Conservation (phyloP, 148 eudicot genomes). For the Camellia japonica region DNA sequence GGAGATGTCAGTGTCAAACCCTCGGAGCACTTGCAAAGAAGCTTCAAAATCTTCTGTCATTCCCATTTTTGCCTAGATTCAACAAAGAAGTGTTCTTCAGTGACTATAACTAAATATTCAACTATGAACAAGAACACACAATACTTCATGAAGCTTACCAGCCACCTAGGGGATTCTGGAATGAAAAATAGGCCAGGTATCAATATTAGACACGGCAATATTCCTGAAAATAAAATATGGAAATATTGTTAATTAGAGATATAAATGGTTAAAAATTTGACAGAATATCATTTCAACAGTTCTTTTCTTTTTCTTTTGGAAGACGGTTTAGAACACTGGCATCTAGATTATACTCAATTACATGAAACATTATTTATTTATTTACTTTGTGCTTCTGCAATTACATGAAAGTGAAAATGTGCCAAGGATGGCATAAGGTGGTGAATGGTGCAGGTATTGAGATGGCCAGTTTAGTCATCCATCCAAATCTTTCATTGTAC, state of each 20-base stretch:
- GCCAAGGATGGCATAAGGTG: not conserved
- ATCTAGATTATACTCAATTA: not conserved
- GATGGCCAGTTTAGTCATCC: not conserved
- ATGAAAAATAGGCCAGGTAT: conserved; percentile 95
- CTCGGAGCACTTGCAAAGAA: conserved; percentile 94
- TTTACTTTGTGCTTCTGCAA: not conserved
- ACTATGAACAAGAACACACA: not conserved
- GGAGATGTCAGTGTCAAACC: conserved; percentile 86
- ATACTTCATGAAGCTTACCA: conserved; percentile 50
- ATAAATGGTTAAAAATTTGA: not conserved
- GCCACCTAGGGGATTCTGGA: conserved; percentile 99
- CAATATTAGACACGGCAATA: conserved; percentile 75
- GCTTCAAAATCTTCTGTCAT: conserved; percentile 88
- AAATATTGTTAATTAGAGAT: conserved; percentile 1
- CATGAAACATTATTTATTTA: not conserved
- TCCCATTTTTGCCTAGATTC: conserved; percentile 87
- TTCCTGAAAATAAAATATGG: conserved; percentile 50
- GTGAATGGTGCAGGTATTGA: not conserved
- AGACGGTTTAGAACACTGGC: not conserved
- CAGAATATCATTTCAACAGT: not conserved
- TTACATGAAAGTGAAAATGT: conserved; percentile 8
- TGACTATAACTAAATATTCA: not conserved
- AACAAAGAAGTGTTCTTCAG: conserved; percentile 8
- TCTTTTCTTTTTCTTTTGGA: not conserved
- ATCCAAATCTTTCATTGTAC: not conserved